Conservation (phyloP, 495 filamentous ascomycete species). For the Penicillium macrosclerotiorum region DNA sequence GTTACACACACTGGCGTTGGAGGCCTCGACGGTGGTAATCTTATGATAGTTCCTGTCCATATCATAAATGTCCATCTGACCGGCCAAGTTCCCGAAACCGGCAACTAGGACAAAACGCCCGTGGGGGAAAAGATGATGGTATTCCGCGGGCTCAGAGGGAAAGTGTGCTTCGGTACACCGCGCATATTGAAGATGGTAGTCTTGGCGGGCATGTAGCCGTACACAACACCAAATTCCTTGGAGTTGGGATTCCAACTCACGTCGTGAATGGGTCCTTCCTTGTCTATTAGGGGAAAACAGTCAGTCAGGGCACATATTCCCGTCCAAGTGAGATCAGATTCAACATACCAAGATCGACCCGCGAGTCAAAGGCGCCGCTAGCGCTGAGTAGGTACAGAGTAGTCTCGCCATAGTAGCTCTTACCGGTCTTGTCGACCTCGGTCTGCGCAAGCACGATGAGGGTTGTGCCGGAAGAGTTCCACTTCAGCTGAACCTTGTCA, state of each 20-base stretch:
- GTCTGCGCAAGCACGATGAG: slow-evolving; percentile 96
- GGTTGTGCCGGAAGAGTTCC: slow-evolving; percentile 87
- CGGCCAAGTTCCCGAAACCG: slow-evolving; percentile 94
- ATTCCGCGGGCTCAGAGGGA: slow-evolving; percentile 84
- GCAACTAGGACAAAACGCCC: slow-evolving; percentile 91
- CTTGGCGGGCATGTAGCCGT: slow-evolving; percentile 97
- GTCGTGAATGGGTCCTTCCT: slow-evolving; percentile 97
- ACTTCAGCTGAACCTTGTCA: slow-evolving; percentile 97
- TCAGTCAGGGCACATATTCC: too few relatives aligned
- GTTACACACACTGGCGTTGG: slow-evolving; percentile 89
- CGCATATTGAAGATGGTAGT: slow-evolving; percentile 92
- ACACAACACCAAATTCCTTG: slow-evolving; percentile 94
- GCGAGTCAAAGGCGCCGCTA: slow-evolving; percentile 87
- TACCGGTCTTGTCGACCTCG: slow-evolving; percentile 94
- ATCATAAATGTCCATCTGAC: slow-evolving; percentile 97
- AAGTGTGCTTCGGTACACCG: slow-evolving; percentile 74
- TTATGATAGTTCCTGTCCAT: slow-evolving; percentile 87
- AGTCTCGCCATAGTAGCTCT: slow-evolving; percentile 98
- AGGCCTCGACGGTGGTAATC: slow-evolving; percentile 90
- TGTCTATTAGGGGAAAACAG: slow-evolving; percentile 55
- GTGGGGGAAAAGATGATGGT: slow-evolving; percentile 94
- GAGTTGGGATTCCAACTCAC: slow-evolving; percentile 97
- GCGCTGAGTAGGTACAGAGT: slow-evolving; percentile 93
- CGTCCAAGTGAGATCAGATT: not conserved
- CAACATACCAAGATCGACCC: slow-evolving; percentile 70